A percentile compares a stretch with the other conserved stretches of the same genome.
Evolutionary conservation across 495 filamentous ascomycete species (phyloP).

Genomic region (Cudoniella acicularis): DNA sequence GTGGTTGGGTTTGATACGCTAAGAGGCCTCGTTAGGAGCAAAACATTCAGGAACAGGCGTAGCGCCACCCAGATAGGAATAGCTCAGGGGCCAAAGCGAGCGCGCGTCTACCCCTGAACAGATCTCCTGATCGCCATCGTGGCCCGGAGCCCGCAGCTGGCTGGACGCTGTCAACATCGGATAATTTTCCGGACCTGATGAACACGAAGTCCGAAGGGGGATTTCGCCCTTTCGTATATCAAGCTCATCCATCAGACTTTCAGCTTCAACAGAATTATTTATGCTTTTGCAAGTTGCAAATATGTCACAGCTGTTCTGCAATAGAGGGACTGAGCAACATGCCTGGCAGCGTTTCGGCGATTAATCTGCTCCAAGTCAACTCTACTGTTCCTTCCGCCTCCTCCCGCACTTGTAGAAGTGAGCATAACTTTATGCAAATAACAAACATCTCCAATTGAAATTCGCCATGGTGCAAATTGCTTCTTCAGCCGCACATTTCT

Average conservation of each 20-base stretch:
- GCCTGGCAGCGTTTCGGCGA: neutral
- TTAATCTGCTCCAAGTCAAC: neutral
- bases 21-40: neutral
- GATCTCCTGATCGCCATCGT: neutral
- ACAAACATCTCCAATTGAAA: neutral
- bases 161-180: no score
- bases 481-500: neutral
- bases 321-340: neutral
- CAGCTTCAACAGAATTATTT: neutral
- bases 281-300: neutral
- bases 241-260: no score
- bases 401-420: neutral
- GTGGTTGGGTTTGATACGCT: neutral
- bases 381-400: neutral
- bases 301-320: neutral
- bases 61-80: neutral
- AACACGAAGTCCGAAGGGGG: no score
- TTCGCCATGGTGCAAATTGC: neutral
- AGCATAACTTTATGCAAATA: neutral
- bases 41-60: conserved; percentile 7
- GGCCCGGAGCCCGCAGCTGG: no score
- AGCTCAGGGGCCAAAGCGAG: neutral
- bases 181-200: no score
- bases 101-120: conserved; percentile 1
- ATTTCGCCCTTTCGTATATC: no score